phyloP scores from a whole-genome alignment of 495 filamentous ascomycete species.

The Tetracladium setigerum region DNA sequence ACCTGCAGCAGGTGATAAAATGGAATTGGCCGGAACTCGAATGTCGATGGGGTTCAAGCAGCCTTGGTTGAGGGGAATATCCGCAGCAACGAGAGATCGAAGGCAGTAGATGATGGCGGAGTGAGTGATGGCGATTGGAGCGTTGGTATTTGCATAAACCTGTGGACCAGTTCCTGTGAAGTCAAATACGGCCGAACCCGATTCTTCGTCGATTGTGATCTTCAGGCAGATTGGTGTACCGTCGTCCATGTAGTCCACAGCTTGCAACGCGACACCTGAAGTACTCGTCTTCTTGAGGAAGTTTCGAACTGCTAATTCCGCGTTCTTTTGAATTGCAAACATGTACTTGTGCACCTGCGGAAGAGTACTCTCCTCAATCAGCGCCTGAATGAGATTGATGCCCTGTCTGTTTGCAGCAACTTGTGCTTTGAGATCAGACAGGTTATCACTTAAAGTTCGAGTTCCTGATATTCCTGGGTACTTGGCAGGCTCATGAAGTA shows the following conservation, averaged over 20 bases:
- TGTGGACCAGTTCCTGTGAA: constrained; percentile 28
- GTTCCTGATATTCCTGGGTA: constrained; percentile 23
- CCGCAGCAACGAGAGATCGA: constrained; percentile 18
- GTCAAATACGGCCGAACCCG: constrained; percentile 25
- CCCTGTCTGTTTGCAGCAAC: constrained; percentile 26
- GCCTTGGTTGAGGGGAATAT: constrained; percentile 27
- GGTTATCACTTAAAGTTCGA: constrained; percentile 23
- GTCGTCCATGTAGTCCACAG: constrained; percentile 27
- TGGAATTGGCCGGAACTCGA: constrained; percentile 12
- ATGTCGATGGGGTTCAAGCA: constrained; percentile 19
- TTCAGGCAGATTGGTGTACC: constrained; percentile 25
- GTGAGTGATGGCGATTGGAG: constrained; percentile 19
- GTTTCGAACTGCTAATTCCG: constrained; percentile 21
- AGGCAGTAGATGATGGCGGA: constrained; percentile 23
- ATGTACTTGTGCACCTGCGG: constrained; percentile 24
- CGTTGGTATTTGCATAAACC: constrained; percentile 14
- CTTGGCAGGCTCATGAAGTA: constrained; percentile 24
- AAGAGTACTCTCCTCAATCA: constrained; percentile 23
- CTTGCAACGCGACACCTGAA: constrained; percentile 12
- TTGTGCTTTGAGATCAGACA: constrained; percentile 26
- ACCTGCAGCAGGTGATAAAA: constrained; percentile 15
- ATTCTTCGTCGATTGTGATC: constrained; percentile 22
- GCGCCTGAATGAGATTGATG: constrained; percentile 17
- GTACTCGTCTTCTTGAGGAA: constrained; percentile 14
- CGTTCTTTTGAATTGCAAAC: constrained; percentile 24